Evolutionary conservation across 2,329 filamentous ascomycete genomes (phyloP).

Genomic region (Endothia cerciana): DNA sequence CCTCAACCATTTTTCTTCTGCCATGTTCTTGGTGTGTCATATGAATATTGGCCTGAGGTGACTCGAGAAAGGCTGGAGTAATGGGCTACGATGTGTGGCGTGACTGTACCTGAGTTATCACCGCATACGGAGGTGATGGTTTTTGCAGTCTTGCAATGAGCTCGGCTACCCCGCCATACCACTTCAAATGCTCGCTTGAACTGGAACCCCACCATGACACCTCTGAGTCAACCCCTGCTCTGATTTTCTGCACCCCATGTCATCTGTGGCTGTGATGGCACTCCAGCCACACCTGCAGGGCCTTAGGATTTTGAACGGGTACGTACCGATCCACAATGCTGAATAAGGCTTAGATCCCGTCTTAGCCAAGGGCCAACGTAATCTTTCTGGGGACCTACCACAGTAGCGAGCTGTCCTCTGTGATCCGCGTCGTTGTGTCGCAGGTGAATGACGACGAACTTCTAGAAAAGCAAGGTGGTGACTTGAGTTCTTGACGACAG

Average conservation of each 20-base stretch:
- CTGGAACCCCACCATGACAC: slow-evolving; percentile 17
- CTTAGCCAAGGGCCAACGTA: slow-evolving; percentile 25
- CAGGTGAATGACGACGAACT: slow-evolving; percentile 35
- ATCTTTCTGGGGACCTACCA: neutral
- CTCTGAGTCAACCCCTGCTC: neutral
- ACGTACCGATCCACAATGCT: neutral
- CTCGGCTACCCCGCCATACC: slow-evolving; percentile 23
- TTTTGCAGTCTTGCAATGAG: slow-evolving; percentile 1
- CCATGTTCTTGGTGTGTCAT: neutral
- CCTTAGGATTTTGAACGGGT: neutral
- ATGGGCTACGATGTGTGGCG: slow-evolving; percentile 3
- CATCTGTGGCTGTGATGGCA: slow-evolving; percentile 18
- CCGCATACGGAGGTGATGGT: slow-evolving; percentile 10
- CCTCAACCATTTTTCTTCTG: neutral
- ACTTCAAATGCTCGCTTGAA: slow-evolving; percentile 24
- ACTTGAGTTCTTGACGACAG: slow-evolving; percentile 14
- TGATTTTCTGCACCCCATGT: slow-evolving; percentile 2
- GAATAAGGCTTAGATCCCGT: slow-evolving; percentile 26
- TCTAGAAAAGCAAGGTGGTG: slow-evolving; percentile 24
- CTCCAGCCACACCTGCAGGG: neutral
- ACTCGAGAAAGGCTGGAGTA: neutral
- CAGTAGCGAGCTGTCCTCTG: slow-evolving; percentile 14
- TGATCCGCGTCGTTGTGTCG: slow-evolving; percentile 24
- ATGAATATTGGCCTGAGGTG: neutral
- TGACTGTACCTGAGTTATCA: slow-evolving; percentile 9